Evolutionary conservation across 2,329 filamentous ascomycete species (phyloP), one percentile per base, ranked within the genome.

Genomic region (Fusarium sacchari): DNA sequence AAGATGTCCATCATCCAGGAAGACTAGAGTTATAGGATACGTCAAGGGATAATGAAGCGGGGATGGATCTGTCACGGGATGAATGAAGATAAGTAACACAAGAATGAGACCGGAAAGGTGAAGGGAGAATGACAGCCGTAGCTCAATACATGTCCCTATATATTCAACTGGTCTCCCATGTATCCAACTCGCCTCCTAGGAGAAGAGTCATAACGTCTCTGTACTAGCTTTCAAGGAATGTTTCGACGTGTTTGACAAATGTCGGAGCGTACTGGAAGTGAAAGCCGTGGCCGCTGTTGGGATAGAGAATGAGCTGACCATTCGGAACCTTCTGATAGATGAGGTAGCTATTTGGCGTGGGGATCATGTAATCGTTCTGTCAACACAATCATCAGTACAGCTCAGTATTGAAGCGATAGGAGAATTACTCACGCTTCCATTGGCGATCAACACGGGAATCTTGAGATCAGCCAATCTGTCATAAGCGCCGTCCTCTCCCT

Each of bases 301-400:
- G 61, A 5, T 66, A 67, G 5, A 67, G 43, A n/a, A 67, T 67
- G 18, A 67, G 61, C 15, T 67, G 64, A 1, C 36, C 50, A 3
- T 58, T 67, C 0, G 64, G 43, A 3, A 59, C 30, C 14, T 24
- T 66, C 12, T 66, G 61, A 9, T 49, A 43, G 15, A 66, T 42
- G 2, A 67, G 28, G 7, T 67, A 67, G 32, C 61, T 67, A 13
- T 67, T 67, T 1, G 64, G 64, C 9, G 64, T 67, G 2, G 64
- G 61, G 7, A 67, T 67, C 64, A 67, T 67, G 13, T 66, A 67
- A 5, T 67, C 64, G 6, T 67, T 43, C 64, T 66, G 14, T 1
- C 17, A 30, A 18, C 0, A 0, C 3, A 13, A 26, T 4, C 5
- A 14, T 44, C 11, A 44, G 24, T 26, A 20, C 0, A 20, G 7